Percentiles rank a stretch among this genome's conserved stretches.
These are phyloP conservation scores for Sequoia sempervirens DNA, from an alignment of 75 land plant species.

Conservation along the genomic window DNA sequence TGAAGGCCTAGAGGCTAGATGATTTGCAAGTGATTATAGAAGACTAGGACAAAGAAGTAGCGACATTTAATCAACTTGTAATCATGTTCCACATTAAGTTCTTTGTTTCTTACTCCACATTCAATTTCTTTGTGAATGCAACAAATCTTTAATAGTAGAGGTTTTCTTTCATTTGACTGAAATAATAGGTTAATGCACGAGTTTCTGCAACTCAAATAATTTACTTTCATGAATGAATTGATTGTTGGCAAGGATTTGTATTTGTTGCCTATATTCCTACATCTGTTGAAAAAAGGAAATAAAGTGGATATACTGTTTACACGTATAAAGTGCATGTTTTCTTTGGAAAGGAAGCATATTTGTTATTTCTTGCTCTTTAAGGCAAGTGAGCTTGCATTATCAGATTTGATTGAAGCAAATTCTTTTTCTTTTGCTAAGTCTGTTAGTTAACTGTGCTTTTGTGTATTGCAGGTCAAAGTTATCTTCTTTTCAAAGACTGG, in stretches of 20 bases:
- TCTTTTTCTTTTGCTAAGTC: neutral
- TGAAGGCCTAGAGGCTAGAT: neutral
- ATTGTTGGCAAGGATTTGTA: neutral
- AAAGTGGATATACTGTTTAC: neutral
- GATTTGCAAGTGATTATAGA: neutral
- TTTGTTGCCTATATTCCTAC: neutral
- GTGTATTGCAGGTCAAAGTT: conserved; percentile 55
- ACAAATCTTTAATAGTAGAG: neutral
- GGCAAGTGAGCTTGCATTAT: neutral
- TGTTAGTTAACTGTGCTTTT: neutral
- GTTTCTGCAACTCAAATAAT: neutral
- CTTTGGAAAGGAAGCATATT: neutral
- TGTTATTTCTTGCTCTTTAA: neutral
- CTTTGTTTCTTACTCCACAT: neutral
- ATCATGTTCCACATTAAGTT: neutral
- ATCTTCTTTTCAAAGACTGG: conserved; percentile 70
- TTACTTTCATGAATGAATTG: neutral
- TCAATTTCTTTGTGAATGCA: neutral
- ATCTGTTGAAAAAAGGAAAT: neutral
- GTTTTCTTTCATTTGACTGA: neutral
- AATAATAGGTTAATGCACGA: neutral
- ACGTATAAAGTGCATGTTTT: neutral
- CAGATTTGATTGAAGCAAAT: neutral
- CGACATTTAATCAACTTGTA: neutral
- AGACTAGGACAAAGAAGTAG: neutral